A percentile compares a stretch with the other conserved stretches of the same genome.
Conservation (phyloP, 2,329 filamentous ascomycete genomes). For the Clonostachys rhizophaga region DNA sequence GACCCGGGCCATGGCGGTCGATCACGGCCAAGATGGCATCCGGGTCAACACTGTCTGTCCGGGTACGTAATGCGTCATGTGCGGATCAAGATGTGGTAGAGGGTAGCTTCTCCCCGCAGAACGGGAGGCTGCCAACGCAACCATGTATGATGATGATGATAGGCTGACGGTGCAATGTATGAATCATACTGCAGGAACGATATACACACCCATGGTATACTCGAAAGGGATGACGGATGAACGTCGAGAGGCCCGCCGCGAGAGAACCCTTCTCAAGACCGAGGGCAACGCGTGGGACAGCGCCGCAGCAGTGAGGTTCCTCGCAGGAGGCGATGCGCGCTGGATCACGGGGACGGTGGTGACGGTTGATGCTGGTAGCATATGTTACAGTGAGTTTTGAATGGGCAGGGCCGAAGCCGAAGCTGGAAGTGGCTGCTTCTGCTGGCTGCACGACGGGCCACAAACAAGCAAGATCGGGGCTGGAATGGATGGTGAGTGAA, state of each 20-base stretch:
- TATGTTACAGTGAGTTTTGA: too few relatives aligned
- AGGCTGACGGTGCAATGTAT: background rate
- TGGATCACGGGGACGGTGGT: conserved; percentile 37
- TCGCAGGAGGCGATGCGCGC: conserved; percentile 30
- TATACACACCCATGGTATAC: conserved; percentile 43
- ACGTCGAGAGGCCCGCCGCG: conserved; percentile 25
- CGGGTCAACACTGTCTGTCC: conserved; percentile 45
- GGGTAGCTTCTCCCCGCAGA: too few relatives aligned
- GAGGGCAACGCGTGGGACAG: conserved; percentile 39
- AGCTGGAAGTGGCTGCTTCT: too few relatives aligned
- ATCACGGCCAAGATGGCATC: conserved; percentile 38
- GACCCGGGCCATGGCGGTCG: conserved; percentile 45
- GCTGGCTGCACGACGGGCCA: too few relatives aligned
- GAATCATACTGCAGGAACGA: conserved; percentile 20
- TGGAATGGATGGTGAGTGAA: too few relatives aligned
- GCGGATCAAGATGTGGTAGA: background rate
- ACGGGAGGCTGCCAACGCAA: too few relatives aligned
- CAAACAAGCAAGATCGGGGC: too few relatives aligned
- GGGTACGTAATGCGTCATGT: conserved; percentile 22
- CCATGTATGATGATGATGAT: too few relatives aligned
- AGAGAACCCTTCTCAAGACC: conserved; percentile 29
- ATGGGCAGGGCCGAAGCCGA: too few relatives aligned
- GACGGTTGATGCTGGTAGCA: conserved; percentile 35
- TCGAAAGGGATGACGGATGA: conserved; percentile 31
- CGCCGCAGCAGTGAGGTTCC: conserved; percentile 29